Conservation (phyloP, 2,329 filamentous ascomycete genomes). For the Pseudogymnoascus sp. region DNA sequence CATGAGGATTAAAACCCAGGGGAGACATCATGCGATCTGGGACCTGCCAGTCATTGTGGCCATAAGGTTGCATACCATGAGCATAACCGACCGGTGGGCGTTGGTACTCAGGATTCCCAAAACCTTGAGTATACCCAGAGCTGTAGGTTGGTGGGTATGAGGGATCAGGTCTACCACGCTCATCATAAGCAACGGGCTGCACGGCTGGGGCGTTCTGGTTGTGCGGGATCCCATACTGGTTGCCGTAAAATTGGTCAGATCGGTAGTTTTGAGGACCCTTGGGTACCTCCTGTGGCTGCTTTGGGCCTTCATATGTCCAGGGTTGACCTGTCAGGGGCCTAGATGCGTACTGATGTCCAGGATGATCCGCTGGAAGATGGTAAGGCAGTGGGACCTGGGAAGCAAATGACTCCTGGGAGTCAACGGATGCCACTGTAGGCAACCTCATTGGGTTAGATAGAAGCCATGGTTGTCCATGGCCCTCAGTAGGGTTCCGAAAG, state of each 20-base stretch:
- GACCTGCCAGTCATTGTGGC: background rate
- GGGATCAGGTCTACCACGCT: background rate
- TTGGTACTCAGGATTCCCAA: background rate
- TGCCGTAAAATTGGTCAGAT: background rate
- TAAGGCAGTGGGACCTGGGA: slow-evolving; percentile 23
- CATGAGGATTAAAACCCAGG: background rate
- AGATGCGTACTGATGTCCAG: background rate
- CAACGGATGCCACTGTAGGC: slow-evolving; percentile 10
- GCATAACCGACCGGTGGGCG: background rate
- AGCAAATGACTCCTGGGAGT: slow-evolving; percentile 20
- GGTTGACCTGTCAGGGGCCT: slow-evolving; percentile 4
- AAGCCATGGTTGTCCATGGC: background rate
- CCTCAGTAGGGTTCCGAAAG: background rate
- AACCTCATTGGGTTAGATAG: background rate
- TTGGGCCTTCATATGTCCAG: background rate
- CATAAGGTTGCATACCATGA: background rate
- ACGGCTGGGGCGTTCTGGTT: background rate
- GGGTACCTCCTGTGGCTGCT: background rate
- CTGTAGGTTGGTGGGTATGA: background rate
- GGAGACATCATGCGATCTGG: background rate
- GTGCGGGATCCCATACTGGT: background rate
- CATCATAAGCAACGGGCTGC: slow-evolving; percentile 6
- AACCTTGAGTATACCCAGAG: background rate
- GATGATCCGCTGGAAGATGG: slow-evolving; percentile 13
- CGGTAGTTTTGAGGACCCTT: background rate